Evolutionary conservation across 345 rosid genomes (phyloP), one percentile per base, ranked within the genome.

Genomic region (Nasturtium officinale): DNA sequence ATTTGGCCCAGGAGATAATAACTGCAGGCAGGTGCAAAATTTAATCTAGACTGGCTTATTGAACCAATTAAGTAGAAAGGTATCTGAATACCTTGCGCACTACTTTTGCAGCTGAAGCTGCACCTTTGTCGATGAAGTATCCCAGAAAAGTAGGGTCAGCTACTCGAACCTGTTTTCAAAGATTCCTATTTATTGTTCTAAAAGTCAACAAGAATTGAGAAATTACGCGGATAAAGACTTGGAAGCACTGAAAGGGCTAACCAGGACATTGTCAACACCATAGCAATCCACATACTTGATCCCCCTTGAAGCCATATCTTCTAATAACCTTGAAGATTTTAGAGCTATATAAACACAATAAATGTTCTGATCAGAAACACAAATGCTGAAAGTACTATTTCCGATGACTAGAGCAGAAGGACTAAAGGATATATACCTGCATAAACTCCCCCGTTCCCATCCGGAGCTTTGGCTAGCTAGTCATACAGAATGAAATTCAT

Each of bases 91-190:
- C 99, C 99, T 95, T 95, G 33, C 96, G 87, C 50, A 95, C 99
- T 54, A 91, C 99, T 87, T 95, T 95, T 76, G 99, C 98, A 15
- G 98, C 97, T 71, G 99, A 79, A 55, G 96, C 82, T 57, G 85
- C 96, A 65, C 92, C 96, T 87, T 86, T 95, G 65, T 91, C 96
- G 9, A 90, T 86, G 84, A 95, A 95, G 87, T 90, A 91, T 73
- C 99, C 98, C 74, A 95, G 82, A 86, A 95, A 92, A 50, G 97
- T 84, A 61, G 99, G 97, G 86, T 95, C 98, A 53, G 98, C 97
- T 43, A 92, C 97, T 15, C 99, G 91, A 67, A 95, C 98, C 99
- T 92, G 96, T 67, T 79, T 81, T 73, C 75, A 72, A 80, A 71
- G 17, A 70, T 63, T 56, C 16, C 21, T 4, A 55, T 56, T 70